Evolutionary conservation across 2,329 filamentous ascomycete genomes (phyloP).

Genomic region (Sporothrix inflata): DNA sequence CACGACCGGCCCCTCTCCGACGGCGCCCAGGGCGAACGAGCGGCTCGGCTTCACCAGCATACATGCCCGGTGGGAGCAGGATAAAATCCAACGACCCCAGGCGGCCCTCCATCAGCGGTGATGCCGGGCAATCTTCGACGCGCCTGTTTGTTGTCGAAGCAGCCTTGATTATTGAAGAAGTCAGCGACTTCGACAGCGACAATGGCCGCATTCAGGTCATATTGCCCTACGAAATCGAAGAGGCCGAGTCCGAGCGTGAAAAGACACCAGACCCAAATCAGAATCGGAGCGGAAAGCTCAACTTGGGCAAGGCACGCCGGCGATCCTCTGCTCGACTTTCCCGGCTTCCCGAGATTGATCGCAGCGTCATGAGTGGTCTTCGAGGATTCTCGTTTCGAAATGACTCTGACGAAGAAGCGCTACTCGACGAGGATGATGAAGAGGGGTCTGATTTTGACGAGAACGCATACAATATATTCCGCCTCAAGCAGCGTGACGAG

Average conservation of each 20-base stretch:
- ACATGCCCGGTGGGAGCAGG: not conserved
- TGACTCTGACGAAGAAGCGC: conserved; percentile 41
- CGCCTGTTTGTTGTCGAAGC: conserved; percentile 27
- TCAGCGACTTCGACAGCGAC: conserved; percentile 51
- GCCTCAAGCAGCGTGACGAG: conserved; percentile 49
- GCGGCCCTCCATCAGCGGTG: not conserved
- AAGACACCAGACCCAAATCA: not conserved
- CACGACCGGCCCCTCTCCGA: conserved; percentile 24
- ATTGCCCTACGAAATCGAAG: conserved; percentile 52
- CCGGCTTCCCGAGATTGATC: conserved; percentile 44
- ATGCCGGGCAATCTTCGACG: not conserved
- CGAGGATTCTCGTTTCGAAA: conserved; percentile 50
- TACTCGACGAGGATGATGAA: conserved; percentile 43
- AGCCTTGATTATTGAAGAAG: conserved; percentile 50
- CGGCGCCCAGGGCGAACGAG: conserved; percentile 28
- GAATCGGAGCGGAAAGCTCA: conserved; percentile 42
- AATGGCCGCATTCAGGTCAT: conserved; percentile 49
- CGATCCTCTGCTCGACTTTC: not conserved
- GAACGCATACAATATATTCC: conserved; percentile 41
- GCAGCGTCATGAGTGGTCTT: conserved; percentile 50
- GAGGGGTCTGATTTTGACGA: conserved; percentile 44
- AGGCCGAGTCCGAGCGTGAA: conserved; percentile 38
- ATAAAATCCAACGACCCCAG: not conserved
- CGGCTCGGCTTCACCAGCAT: conserved; percentile 15
- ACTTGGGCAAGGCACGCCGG: conserved; percentile 11